Conservation (phyloP, 2,329 filamentous ascomycete species). For the Didymella exigua region DNA sequence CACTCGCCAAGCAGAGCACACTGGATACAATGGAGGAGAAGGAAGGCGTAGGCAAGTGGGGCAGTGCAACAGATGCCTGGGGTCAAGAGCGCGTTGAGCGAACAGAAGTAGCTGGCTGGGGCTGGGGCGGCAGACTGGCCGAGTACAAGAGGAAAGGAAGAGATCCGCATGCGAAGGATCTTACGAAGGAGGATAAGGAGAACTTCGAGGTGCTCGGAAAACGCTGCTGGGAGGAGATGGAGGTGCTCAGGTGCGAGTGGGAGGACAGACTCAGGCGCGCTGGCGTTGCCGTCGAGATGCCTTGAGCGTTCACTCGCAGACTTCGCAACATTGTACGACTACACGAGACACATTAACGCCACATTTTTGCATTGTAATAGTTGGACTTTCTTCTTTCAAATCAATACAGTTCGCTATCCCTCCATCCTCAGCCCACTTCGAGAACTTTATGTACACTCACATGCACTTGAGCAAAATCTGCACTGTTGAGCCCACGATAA, state of each 20-base stretch:
- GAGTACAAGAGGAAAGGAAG: conserved; percentile 61
- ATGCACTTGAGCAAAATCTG: background rate
- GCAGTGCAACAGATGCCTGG: conserved; percentile 67
- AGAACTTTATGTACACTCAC: background rate
- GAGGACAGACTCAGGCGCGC: conserved; percentile 49
- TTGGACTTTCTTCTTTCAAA: background rate
- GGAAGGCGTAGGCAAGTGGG: conserved; percentile 78
- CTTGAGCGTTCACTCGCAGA: conserved; percentile 4
- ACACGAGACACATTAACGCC: background rate
- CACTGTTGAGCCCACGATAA: background rate
- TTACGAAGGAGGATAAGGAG: conserved; percentile 65
- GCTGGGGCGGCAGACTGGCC: conserved; percentile 62
- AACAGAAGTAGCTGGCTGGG: conserved; percentile 89
- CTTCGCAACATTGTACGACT: background rate
- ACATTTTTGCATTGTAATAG: background rate
- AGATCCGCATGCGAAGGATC: conserved; percentile 62
- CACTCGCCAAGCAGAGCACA: conserved; percentile 68
- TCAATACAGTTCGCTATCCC: background rate
- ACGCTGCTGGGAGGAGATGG: conserved; percentile 72
- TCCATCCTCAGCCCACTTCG: background rate
- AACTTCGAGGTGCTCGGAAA: conserved; percentile 68
- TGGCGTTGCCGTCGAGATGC: conserved; percentile 47
- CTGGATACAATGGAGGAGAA: conserved; percentile 61
- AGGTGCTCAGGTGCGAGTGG: conserved; percentile 71
- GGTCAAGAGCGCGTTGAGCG: conserved; percentile 69